phyloP scores from a whole-genome alignment of 1,139 yeast genomes.

The Hyphopichia khmerensis region DNA sequence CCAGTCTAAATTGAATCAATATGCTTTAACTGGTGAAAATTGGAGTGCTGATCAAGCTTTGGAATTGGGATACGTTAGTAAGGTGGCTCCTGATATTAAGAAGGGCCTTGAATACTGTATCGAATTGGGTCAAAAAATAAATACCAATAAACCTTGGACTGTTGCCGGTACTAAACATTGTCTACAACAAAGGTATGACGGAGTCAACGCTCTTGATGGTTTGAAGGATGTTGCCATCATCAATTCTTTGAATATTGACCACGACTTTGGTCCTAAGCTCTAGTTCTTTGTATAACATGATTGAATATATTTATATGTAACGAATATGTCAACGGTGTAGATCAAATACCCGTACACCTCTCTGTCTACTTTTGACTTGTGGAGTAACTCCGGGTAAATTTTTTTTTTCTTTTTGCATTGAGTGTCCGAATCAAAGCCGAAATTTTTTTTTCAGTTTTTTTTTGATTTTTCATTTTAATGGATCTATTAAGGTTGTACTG shows the following conservation, averaged over 20 bases:
- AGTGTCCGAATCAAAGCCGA: no score
- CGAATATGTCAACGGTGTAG: no score
- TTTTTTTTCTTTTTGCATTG: neutral
- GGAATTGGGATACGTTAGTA: slow-evolving; percentile 54
- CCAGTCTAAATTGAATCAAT: slow-evolving; percentile 58
- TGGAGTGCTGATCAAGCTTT: slow-evolving; percentile 59
- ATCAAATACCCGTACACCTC: no score
- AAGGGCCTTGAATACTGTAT: slow-evolving; percentile 51
- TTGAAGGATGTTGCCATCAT: slow-evolving; percentile 52
- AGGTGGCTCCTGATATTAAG: slow-evolving; percentile 45
- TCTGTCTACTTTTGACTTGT: neutral
- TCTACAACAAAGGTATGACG: slow-evolving; percentile 53
- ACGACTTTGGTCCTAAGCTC: neutral
- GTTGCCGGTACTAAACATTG: slow-evolving; percentile 63
- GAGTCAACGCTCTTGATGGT: slow-evolving; percentile 46
- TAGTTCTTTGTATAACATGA: neutral
- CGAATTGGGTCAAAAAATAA: slow-evolving; percentile 51
- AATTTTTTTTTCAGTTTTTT: no score
- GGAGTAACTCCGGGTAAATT: neutral
- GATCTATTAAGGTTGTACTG: no score
- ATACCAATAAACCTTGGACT: slow-evolving; percentile 55
- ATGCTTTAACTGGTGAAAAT: slow-evolving; percentile 61
- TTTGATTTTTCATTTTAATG: no score
- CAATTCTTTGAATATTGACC: slow-evolving; percentile 48
- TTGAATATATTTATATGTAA: no score